Evolutionary conservation across 495 filamentous ascomycete genomes (phyloP), one percentile per base, ranked within the genome.

Genomic region (Penicillium roqueforti): DNA sequence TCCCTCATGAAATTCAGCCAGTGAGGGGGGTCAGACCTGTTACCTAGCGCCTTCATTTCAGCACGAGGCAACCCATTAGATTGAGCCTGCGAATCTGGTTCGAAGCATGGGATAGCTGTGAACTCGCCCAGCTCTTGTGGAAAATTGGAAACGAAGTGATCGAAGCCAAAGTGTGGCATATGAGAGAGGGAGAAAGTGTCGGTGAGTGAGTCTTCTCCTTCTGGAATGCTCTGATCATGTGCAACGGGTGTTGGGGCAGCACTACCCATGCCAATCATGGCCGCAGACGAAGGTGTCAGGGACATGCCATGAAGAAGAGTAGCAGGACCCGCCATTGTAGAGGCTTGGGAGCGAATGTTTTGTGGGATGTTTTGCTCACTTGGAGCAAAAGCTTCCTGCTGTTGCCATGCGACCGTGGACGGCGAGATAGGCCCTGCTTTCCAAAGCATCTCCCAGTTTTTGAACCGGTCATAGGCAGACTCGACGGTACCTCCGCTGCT

Each of bases 401-500:
- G 59, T n/a, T 63, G 51, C 56, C 55, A 48, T 42, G 41, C 29
- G 20, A 68, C 52, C 2, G 67, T 67, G 4, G 62, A 58, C 1
- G 73, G 72, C 2, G 72, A 76, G 0, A 76, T 57, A 7, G 75
- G 75, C 4, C 76, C 76, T 7, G 73, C 72, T 51, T 78, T 77
- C 76, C 76, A 79, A 6, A 78, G 70, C 73, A 76, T 76, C 42
- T 78, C 75, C 76, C 76, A 79, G 22, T 73, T 77, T 39, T 79
- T 79, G 62, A 79, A 79, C 1, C 71, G 66, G 49, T 77, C 76
- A 40, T 79, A 79, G 18, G 72, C 76, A 0, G 76, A 79, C 51
- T 76, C 74, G 9, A 58, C 45, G 18, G 51, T 39, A 34, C 70
- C 68, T 8, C 61, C 58, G 44, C 62, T 69, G 31, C 56, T 69